Conservation (phyloP, 345 rosid genomes). For the Erucastrum elatum region DNA sequence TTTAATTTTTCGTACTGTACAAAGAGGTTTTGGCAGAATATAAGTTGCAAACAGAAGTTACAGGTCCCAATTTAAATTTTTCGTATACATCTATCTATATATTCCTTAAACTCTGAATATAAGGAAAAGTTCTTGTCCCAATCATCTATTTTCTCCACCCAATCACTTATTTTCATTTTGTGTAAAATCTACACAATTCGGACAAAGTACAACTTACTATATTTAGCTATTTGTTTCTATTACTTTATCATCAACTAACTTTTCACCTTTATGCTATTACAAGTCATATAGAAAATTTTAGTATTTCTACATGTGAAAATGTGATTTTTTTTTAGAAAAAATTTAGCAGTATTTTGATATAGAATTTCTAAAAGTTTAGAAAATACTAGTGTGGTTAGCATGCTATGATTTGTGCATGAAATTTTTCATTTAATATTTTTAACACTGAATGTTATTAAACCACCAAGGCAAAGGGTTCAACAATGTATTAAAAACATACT, state of each 20-base stretch:
- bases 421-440: too few relatives aligned
- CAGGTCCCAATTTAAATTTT: background rate
- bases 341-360: too few relatives aligned
- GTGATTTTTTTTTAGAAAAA: too few relatives aligned
- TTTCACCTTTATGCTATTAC: too few relatives aligned
- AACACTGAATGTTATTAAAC: too few relatives aligned
- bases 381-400: too few relatives aligned
- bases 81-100: background rate
- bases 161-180: background rate
- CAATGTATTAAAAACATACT: too few relatives aligned
- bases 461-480: too few relatives aligned
- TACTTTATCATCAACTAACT: background rate
- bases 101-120: background rate
- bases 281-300: too few relatives aligned
- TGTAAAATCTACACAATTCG: background rate
- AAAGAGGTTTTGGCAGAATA: background rate
- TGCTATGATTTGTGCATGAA: too few relatives aligned
- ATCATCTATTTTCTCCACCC: background rate
- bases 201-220: background rate
- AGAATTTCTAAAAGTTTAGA: too few relatives aligned
- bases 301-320: too few relatives aligned
- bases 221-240: background rate
- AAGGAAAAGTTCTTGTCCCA: background rate
- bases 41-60: background rate
- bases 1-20: background rate